These are phyloP conservation scores for Quercus lobata DNA, from an alignment of 331 rosid genomes.

Conservation along the genomic window DNA sequence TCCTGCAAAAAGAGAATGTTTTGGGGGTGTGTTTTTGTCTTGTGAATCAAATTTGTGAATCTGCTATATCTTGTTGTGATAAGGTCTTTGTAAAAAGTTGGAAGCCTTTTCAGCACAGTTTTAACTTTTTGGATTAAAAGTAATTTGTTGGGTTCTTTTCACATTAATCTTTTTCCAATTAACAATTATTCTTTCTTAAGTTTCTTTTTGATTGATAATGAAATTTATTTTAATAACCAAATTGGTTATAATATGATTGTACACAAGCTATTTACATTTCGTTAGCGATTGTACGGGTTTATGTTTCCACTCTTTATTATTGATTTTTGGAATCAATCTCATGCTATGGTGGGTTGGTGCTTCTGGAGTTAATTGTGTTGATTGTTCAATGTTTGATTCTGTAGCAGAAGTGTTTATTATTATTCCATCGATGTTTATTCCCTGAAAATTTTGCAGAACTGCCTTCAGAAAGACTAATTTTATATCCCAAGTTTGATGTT, in stretches of 20 bases:
- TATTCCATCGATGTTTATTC: not conserved
- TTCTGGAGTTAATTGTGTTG: not conserved
- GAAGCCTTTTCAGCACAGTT: constrained; percentile 15
- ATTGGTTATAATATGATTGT: not conserved
- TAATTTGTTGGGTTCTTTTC: not conserved
- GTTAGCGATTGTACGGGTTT: not conserved
- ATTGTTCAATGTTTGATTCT: not conserved
- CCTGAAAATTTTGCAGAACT: not conserved
- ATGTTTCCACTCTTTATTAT: not conserved
- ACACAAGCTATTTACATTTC: not conserved
- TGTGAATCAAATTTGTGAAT: constrained; percentile 4
- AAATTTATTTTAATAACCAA: not conserved
- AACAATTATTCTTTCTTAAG: not conserved
- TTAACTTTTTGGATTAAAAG: constrained; percentile 20
- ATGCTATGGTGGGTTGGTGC: not conserved
- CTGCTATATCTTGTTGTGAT: not conserved
- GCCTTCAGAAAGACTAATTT: not conserved
- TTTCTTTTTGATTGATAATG: not conserved
- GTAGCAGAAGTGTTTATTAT: not conserved
- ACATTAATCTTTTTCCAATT: not conserved
- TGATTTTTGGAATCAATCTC: not conserved
- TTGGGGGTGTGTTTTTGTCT: not conserved
- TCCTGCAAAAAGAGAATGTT: not conserved
- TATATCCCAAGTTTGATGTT: not conserved
- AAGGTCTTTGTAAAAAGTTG: constrained; percentile 19